phyloP scores from a whole-genome alignment of 2,329 filamentous ascomycete species.

The Penicillium sp. region DNA sequence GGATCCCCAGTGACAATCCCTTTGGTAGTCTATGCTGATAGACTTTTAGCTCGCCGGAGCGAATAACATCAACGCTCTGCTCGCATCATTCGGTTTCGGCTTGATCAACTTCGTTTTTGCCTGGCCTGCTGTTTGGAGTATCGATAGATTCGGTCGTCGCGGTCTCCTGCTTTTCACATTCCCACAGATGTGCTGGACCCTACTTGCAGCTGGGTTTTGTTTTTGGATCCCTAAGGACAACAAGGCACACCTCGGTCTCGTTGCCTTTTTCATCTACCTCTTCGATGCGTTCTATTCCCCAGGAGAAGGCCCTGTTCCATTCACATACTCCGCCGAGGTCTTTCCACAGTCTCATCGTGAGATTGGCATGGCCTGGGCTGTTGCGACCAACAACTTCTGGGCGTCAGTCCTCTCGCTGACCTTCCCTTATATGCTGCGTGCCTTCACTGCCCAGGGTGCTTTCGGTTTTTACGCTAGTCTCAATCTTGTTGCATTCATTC shows the following conservation, averaged over 20 bases:
- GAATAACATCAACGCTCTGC: constrained; percentile 18
- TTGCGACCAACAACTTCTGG: constrained; percentile 43
- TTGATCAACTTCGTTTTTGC: constrained; percentile 32
- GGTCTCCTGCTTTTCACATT: constrained; percentile 29
- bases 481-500: constrained; percentile 56
- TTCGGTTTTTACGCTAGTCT: constrained; percentile 60
- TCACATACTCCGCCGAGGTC: constrained; percentile 26
- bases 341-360: constrained; percentile 51
- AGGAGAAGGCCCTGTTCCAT: constrained; percentile 21
- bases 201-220: constrained; percentile 24
- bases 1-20: not conserved
- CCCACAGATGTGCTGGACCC: constrained; percentile 26
- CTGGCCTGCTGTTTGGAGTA: constrained; percentile 28
- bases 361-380: constrained; percentile 42
- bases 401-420: constrained; percentile 45
- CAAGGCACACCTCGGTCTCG: constrained; percentile 15
- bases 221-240: constrained; percentile 19
- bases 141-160: constrained; percentile 28
- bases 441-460: constrained; percentile 49
- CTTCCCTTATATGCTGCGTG: constrained; percentile 45
- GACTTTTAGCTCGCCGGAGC: constrained; percentile 5
- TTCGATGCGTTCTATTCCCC: constrained; percentile 73
- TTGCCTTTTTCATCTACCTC: constrained; percentile 50
- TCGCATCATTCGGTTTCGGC: constrained; percentile 29
- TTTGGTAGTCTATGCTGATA: not conserved